A percentile compares a stretch with the other conserved stretches of the same genome.
Evolutionary conservation across 805 yeast species (phyloP).

Genomic region (Lipomyces yamanashiensis): DNA sequence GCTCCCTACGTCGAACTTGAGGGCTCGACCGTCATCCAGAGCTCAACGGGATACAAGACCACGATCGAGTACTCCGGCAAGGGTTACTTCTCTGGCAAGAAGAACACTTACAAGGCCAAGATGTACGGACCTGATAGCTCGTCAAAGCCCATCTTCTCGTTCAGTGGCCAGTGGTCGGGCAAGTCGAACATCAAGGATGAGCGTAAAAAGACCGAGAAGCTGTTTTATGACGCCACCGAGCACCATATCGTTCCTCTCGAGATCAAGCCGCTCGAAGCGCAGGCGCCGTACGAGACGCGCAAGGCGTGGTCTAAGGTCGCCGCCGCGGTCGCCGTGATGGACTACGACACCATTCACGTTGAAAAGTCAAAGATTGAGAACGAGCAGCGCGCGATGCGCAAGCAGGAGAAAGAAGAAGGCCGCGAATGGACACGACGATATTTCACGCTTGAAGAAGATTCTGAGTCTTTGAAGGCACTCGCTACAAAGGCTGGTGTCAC

Average conservation of each 20-base stretch:
- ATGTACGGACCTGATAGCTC: slow-evolving; percentile 55
- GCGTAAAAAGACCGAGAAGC: slow-evolving; percentile 46
- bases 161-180: slow-evolving; percentile 93
- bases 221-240: slow-evolving; percentile 45
- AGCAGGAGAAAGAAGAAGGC: slow-evolving; percentile 68
- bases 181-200: slow-evolving; percentile 68
- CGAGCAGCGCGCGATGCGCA: slow-evolving; percentile 80
- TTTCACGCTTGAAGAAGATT: slow-evolving; percentile 56
- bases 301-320: slow-evolving; percentile 91
- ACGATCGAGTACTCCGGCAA: slow-evolving; percentile 83
- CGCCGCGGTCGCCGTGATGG: slow-evolving; percentile 75
- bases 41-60: slow-evolving; percentile 75
- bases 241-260: slow-evolving; percentile 58
- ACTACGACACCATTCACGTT: slow-evolving; percentile 72
- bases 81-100: slow-evolving; percentile 95
- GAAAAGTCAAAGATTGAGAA: slow-evolving; percentile 83
- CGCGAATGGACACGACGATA: slow-evolving; percentile 78
- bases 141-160: slow-evolving; percentile 67
- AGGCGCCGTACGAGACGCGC: slow-evolving; percentile 80
- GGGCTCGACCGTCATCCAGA: slow-evolving; percentile 81
- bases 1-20: slow-evolving; percentile 95
- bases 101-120: slow-evolving; percentile 88
- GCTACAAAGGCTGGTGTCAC: slow-evolving; percentile 28
- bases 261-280: slow-evolving; percentile 84
- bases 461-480: slow-evolving; percentile 21